Evolutionary conservation across 2,329 filamentous ascomycete genomes (phyloP), one percentile per base, ranked within the genome.

Genomic region (Geosmithia putterillii): DNA sequence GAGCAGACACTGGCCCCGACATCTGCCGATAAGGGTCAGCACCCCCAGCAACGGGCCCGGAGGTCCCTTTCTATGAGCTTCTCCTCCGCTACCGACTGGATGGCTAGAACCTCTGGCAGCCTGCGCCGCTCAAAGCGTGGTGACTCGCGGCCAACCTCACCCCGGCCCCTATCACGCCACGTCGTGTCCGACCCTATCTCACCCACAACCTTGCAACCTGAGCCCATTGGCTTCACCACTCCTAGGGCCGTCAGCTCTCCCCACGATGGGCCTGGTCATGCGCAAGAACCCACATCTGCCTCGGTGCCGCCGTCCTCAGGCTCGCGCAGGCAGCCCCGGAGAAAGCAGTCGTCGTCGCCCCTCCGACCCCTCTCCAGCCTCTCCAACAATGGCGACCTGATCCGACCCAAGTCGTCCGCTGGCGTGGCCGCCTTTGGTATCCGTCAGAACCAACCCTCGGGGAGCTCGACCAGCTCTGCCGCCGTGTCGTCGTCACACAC

Each of bases 21-120:
- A 12, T 32, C 28, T 32, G 28, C 28, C 28, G 10, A 14, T 12
- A 32, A 12, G 15, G 10, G 10, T 12, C 28, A 32, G 6, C 28
- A 32, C 10, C 64, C 67, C 2, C 62, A 66, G 7, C 70, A 66
- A 50, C 63, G 58, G 42, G 61, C 71, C 12, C 67, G 65, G 43
- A 68, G 72, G 46, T 79, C 77, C 15, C 61, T 75, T 21, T 80
- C 78, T 15, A 71, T 76, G 66, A 74, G 77, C 44, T 75, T 81
- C 46, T 66, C 66, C 46, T 73, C 76, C 2, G 67, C 76, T 15
- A 65, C 62, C 41, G 71, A 62, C 41, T 79, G 76, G 74, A 71
- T 78, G 48, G 61, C 72, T 28, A 72, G 64, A 54, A 65, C 69
- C 5, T 58, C 61, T 8, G 70, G 73, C 44, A 81, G 76, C 58